Conservation (phyloP, 2,329 filamentous ascomycete genomes). For the Fusarium stilboides region DNA sequence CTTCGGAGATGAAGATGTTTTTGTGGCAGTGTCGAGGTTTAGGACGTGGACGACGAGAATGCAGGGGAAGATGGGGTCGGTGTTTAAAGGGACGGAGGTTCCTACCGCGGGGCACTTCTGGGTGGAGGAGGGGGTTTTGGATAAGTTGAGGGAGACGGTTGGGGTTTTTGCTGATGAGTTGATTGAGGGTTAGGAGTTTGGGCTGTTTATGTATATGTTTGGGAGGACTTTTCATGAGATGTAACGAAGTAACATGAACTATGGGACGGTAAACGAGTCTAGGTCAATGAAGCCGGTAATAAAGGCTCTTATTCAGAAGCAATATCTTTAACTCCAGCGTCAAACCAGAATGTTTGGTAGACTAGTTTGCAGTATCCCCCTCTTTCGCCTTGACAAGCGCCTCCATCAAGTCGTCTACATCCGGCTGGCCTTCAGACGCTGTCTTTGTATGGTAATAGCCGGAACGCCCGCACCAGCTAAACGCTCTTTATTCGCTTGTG, state of each 20-base stretch:
- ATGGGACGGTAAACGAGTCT: background rate
- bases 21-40: slow-evolving; percentile 77
- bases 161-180: slow-evolving; percentile 49
- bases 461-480: too few relatives aligned
- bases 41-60: slow-evolving; percentile 76
- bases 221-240: background rate
- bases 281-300: too few relatives aligned
- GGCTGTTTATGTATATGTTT: background rate
- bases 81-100: slow-evolving; percentile 66
- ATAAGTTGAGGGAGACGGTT: slow-evolving; percentile 48
- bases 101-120: slow-evolving; percentile 74
- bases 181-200: slow-evolving; percentile 19
- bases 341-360: too few relatives aligned
- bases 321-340: too few relatives aligned
- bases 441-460: too few relatives aligned
- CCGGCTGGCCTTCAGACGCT: too few relatives aligned
- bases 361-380: too few relatives aligned
- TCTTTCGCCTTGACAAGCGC: too few relatives aligned
- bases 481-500: too few relatives aligned
- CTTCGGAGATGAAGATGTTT: slow-evolving; percentile 82
- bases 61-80: slow-evolving; percentile 57
- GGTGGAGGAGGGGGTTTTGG: slow-evolving; percentile 67
- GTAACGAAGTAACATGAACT: background rate
- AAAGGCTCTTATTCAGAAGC: too few relatives aligned
- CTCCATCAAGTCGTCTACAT: too few relatives aligned